Base-by-base conservation (phyloP, 495 filamentous ascomycete genomes). In the Aspergillus olivimuriae region DNA sequence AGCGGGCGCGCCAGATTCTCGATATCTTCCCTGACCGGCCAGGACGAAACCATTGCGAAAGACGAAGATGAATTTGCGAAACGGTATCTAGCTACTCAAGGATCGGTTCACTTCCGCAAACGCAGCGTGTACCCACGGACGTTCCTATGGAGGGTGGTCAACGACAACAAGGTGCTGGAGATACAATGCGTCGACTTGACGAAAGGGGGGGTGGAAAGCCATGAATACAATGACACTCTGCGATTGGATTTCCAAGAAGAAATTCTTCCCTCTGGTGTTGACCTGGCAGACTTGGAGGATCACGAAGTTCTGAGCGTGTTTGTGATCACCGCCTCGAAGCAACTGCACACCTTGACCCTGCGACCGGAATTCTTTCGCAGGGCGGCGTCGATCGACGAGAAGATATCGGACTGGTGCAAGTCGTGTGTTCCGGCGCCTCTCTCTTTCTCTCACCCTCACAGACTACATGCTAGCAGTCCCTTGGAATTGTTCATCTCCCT, bases 61-160 rank as follows among this genome's bases (percentile, higher is more conserved):
- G 82, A 89, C 54, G 88, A 92, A 63, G 80, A 80, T 34, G 71
- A 74, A 31, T 94, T 92, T 58, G 74, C 82, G 33, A 66, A 74
- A 50, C 74, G 72, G 21, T 76, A 84, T 55, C 72, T 95, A 38
- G 87, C 94, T 16, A 85, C 74, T 2, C 78, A 89, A 21, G 86
- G 85, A 16, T 84, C 87, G 1, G 76, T 97, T 31, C 94, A 87
- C 73, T 87, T 94, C 63, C 78, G 91, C 41, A 78, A 78, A 54
- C 73, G 81, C 51, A 77, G 80, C 44, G 66, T 70, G 41, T 86
- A 84, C 44, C 94, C 92, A 35, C 79, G 86, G 51, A 83, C 76
- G 56, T 89, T 97, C 52, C 73, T 95, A 17, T 98, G 94, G 91
- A 74, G 92, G 41, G 74, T 98, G 15, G 65, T 96, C 47, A 83